Percentiles rank a stretch among this genome's conserved stretches.
Conservation (phyloP, 2,329 filamentous ascomycete genomes). For the Pseudogymnoascus sp. region DNA sequence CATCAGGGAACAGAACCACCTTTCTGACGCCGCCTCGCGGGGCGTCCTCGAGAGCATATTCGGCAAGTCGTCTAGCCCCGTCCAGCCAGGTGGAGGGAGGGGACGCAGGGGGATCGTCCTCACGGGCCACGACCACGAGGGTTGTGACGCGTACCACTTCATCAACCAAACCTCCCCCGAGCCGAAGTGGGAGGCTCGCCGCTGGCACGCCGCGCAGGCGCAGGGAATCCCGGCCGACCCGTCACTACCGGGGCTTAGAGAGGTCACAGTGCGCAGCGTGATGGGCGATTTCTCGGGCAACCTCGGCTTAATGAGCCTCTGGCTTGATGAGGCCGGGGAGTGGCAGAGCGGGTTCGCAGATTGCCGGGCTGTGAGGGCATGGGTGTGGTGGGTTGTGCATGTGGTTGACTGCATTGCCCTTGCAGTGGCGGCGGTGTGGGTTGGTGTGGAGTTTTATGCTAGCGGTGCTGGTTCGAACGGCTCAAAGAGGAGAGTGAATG, state of each 20-base stretch:
- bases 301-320: constrained; percentile 72
- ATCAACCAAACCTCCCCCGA: constrained; percentile 49
- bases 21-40: constrained; percentile 62
- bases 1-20: constrained; percentile 83
- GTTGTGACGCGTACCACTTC: constrained; percentile 83
- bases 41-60: constrained; percentile 80
- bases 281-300: constrained; percentile 97
- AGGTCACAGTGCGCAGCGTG: constrained; percentile 94
- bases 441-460: background rate
- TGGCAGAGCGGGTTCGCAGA: constrained; percentile 77
- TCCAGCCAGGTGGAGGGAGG: constrained; percentile 49
- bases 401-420: constrained; percentile 48
- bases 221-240: constrained; percentile 34
- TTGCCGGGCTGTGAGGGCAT: constrained; percentile 76
- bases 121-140: constrained; percentile 91
- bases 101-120: constrained; percentile 72
- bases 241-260: constrained; percentile 59
- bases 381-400: constrained; percentile 91
- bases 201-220: constrained; percentile 38
- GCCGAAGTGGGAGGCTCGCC: constrained; percentile 20
- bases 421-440: background rate
- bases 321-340: constrained; percentile 35
- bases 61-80: constrained; percentile 58
- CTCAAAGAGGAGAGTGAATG: background rate
- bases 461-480: background rate